A percentile compares a stretch with the other conserved stretches of the same genome.
These are phyloP conservation scores for Dryas integrifolia DNA, from an alignment of 331 rosid genomes.

Conservation along the genomic window DNA sequence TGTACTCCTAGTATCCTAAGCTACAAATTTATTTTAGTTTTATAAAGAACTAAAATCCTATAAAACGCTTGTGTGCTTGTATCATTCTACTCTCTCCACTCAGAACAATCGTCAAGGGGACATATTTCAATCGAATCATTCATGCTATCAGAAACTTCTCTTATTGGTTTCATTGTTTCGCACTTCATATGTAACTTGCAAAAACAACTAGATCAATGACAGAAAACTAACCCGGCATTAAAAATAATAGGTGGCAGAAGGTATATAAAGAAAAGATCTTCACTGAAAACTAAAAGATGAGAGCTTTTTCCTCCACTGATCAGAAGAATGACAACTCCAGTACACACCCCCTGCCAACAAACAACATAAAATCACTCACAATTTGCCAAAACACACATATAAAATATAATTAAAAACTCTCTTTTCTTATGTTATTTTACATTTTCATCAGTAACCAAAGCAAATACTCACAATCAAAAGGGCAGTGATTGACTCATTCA, in stretches of 20 bases:
- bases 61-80: no score
- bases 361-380: conserved; percentile 21
- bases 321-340: conserved; percentile 76
- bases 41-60: no score
- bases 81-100: no score
- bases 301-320: conserved; percentile 79
- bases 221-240: conserved; percentile 77
- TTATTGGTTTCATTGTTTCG: no score
- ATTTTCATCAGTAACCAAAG: conserved; percentile 11
- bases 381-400: conserved; percentile 3
- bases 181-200: no score
- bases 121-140: no score
- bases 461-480: conserved; percentile 71
- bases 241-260: conserved; percentile 97
- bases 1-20: no score
- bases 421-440: background rate
- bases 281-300: conserved; percentile 84
- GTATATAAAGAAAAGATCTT: conserved; percentile 92
- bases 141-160: no score
- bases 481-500: conserved; percentile 94
- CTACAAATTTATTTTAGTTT: no score
- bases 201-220: background rate
- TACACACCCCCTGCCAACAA: conserved; percentile 69
- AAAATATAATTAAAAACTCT: background rate
- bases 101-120: no score